Percentiles rank a stretch among this genome's conserved stretches.
Conservation (phyloP, 1,139 yeast genomes). For the Hyphopichia wangnamkhiaoensis region DNA sequence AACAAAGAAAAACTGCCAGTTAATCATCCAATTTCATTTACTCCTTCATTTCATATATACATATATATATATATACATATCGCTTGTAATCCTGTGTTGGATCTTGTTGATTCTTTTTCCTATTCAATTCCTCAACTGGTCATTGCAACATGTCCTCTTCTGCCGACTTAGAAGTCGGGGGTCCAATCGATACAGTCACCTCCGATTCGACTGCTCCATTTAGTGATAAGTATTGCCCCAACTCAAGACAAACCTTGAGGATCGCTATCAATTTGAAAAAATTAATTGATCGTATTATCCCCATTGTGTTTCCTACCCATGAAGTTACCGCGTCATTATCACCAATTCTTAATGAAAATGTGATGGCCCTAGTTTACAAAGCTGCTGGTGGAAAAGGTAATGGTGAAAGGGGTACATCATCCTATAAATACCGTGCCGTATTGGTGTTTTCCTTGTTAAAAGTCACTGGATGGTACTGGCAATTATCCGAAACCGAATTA, state of each 20-base stretch:
- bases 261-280: slow-evolving; percentile 73
- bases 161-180: slow-evolving; percentile 1
- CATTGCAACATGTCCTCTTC: neutral
- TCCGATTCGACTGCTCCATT: neutral
- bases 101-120: neutral
- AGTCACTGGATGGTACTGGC: slow-evolving; percentile 79
- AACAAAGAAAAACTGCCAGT: too few relatives aligned
- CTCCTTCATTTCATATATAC: neutral
- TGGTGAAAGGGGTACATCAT: slow-evolving; percentile 56
- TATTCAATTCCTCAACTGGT: neutral
- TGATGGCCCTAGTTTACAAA: slow-evolving; percentile 57
- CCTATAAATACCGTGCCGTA: slow-evolving; percentile 65
- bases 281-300: slow-evolving; percentile 69
- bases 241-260: slow-evolving; percentile 69
- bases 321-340: slow-evolving; percentile 61
- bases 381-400: slow-evolving; percentile 84
- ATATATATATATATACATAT: neutral
- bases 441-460: slow-evolving; percentile 69
- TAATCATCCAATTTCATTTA: too few relatives aligned
- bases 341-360: slow-evolving; percentile 59
- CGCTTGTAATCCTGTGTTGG: neutral
- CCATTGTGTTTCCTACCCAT: slow-evolving; percentile 55
- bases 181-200: neutral
- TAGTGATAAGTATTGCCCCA: slow-evolving; percentile 41
- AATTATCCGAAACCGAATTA: slow-evolving; percentile 58